Evolutionary conservation across 495 filamentous ascomycete genomes (phyloP).

Genomic region (Penicillium verhagenii): DNA sequence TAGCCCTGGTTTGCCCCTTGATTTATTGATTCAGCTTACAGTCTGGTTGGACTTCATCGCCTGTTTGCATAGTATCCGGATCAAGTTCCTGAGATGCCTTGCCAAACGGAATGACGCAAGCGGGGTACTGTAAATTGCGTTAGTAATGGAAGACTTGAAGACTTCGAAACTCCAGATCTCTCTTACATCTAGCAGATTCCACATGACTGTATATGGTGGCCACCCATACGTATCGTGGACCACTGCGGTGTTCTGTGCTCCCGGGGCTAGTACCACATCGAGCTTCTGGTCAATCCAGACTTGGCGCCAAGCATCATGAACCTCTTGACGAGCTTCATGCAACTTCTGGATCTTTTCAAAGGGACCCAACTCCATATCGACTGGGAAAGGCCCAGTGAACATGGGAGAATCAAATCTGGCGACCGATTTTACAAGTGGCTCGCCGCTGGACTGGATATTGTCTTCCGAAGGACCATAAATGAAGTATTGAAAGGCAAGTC

Average conservation of each 20-base stretch:
- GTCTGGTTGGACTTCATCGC: constrained; percentile 30
- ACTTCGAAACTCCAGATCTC: background rate
- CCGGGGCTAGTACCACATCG: constrained; percentile 47
- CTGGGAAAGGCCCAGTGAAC: constrained; percentile 25
- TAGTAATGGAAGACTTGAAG: background rate
- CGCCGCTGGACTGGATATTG: constrained; percentile 26
- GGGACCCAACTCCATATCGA: constrained; percentile 20
- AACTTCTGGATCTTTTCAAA: constrained; percentile 20
- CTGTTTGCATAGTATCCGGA: constrained; percentile 22
- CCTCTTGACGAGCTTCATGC: constrained; percentile 12
- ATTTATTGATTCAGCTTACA: constrained; percentile 31
- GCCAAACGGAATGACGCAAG: constrained; percentile 35
- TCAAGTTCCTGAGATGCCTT: constrained; percentile 37
- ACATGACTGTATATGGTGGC: constrained; percentile 46
- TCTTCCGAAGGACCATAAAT: constrained; percentile 27
- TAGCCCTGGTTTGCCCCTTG: background rate
- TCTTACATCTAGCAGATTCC: constrained; percentile 54
- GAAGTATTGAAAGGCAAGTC: constrained; percentile 31
- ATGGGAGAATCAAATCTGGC: constrained; percentile 17
- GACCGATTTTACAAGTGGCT: constrained; percentile 24
- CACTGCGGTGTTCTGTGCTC: constrained; percentile 47
- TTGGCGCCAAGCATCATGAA: constrained; percentile 22
- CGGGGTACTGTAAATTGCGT: constrained; percentile 28
- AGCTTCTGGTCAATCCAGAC: constrained; percentile 31
- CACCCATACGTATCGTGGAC: constrained; percentile 48